phyloP scores from a whole-genome alignment of 805 yeast genomes.

The Pichia pseudocactophila region DNA sequence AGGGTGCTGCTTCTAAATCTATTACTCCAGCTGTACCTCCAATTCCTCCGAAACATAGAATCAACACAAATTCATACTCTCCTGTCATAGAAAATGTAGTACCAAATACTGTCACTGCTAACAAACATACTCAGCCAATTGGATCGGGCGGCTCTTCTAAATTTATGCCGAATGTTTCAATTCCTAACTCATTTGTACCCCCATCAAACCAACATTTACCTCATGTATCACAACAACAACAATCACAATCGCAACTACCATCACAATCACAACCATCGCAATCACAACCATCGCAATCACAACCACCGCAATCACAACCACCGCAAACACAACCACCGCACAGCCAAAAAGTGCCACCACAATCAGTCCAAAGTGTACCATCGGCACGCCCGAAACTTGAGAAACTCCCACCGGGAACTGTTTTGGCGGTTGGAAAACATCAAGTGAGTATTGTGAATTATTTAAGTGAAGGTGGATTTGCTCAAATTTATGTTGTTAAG shows the following conservation, averaged over 20 bases:
- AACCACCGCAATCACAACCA: neutral
- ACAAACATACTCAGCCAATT: no score
- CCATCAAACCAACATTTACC: no score
- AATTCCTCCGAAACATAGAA: no score
- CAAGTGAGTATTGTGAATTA: constrained; percentile 33
- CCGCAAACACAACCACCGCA: constrained; percentile 3
- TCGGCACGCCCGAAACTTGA: constrained; percentile 10
- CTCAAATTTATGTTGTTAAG: constrained; percentile 81
- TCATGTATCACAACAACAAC: neutral
- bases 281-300: neutral
- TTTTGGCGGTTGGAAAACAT: constrained; percentile 41
- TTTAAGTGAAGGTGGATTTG: constrained; percentile 62
- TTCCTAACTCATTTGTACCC: neutral
- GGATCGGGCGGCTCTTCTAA: no score
- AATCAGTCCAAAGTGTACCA: neutral
- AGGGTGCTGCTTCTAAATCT: no score
- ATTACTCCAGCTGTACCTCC: no score
- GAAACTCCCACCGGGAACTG: constrained; percentile 31
- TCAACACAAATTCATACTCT: no score
- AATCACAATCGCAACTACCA: constrained; percentile 1
- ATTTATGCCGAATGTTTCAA: no score
- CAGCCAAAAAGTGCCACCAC: neutral
- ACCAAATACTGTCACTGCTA: no score
- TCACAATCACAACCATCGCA: constrained; percentile 1
- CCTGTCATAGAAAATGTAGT: no score